These are phyloP conservation scores for Castanea mollissima DNA, from an alignment of 306 rosid species.

Conservation along the genomic window DNA sequence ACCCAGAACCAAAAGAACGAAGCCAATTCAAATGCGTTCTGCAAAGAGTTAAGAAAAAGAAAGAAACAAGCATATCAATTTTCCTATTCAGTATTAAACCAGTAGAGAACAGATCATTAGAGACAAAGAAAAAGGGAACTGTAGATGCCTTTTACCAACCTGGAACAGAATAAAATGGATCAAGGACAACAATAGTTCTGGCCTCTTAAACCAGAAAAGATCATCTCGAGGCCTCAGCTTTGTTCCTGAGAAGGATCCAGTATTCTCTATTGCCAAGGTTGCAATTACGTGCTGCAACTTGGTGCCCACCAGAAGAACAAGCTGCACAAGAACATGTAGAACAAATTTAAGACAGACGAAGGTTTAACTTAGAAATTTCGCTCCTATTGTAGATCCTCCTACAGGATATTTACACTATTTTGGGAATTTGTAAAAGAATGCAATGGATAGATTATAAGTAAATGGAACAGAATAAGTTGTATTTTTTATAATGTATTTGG, in stretches of 20 bases:
- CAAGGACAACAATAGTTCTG: slow-evolving; percentile 80
- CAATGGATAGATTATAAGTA: no score
- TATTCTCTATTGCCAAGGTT: slow-evolving; percentile 88
- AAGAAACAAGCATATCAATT: background rate
- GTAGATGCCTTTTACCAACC: slow-evolving; percentile 37
- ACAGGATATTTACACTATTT: background rate
- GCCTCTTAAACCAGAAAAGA: slow-evolving; percentile 98
- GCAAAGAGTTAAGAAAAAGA: slow-evolving; percentile 27
- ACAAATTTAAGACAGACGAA: slow-evolving; percentile 14
- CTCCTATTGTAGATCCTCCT: background rate
- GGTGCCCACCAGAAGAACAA: slow-evolving; percentile 92
- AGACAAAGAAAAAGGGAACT: slow-evolving; percentile 9
- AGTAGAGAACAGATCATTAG: slow-evolving; percentile 8
- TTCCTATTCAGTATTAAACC: background rate
- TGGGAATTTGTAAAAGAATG: no score
- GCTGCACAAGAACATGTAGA: slow-evolving; percentile 46
- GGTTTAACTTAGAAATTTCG: background rate
- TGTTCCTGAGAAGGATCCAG: slow-evolving; percentile 49
- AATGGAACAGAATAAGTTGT: no score
- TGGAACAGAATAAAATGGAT: slow-evolving; percentile 97
- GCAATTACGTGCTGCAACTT: slow-evolving; percentile 93
- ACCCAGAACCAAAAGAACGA: slow-evolving; percentile 99
- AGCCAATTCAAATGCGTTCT: slow-evolving; percentile 98
- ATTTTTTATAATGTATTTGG: no score
- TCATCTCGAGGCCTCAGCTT: slow-evolving; percentile 92